These are phyloP conservation scores for Edaphochlamys debaryana DNA, from an alignment of 139 green algal genomes.

Conservation along the genomic window DNA sequence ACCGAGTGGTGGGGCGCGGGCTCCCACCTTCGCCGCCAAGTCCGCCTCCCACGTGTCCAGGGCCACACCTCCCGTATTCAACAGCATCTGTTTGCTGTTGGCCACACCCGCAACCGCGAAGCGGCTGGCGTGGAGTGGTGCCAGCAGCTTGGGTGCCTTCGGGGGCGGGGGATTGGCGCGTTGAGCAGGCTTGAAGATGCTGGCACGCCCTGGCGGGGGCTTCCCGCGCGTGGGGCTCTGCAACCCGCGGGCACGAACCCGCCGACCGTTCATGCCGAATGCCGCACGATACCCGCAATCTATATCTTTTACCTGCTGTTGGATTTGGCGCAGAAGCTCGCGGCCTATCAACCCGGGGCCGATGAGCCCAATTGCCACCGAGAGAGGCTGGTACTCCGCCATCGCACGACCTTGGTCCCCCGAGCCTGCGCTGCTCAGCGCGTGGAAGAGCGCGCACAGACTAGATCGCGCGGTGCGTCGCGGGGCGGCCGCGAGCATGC, in stretches of 20 bases:
- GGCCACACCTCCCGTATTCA: constrained; percentile 14
- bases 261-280: too few species aligned
- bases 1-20: too few species aligned
- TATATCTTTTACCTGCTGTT: neutral
- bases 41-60: neutral
- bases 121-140: constrained; percentile 9
- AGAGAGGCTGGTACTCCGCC: neutral
- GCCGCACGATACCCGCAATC: neutral
- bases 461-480: too few species aligned
- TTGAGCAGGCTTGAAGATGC: neutral
- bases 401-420: too few species aligned
- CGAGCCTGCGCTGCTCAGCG: too few species aligned
- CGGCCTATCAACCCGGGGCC: neutral
- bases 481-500: too few species aligned
- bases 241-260: neutral
- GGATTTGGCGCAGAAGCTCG: neutral
- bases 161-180: too few species aligned
- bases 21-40: constrained; percentile 7
- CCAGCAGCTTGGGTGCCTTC: constrained; percentile 12
- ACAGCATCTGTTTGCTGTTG: constrained; percentile 53
- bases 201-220: neutral
- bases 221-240: too few species aligned
- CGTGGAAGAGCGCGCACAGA: too few species aligned
- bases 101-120: constrained; percentile 38
- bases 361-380: neutral